These are phyloP conservation scores for Circinella minor DNA, from an alignment of 371 early-diverging fungal genomes.

Conservation along the genomic window DNA sequence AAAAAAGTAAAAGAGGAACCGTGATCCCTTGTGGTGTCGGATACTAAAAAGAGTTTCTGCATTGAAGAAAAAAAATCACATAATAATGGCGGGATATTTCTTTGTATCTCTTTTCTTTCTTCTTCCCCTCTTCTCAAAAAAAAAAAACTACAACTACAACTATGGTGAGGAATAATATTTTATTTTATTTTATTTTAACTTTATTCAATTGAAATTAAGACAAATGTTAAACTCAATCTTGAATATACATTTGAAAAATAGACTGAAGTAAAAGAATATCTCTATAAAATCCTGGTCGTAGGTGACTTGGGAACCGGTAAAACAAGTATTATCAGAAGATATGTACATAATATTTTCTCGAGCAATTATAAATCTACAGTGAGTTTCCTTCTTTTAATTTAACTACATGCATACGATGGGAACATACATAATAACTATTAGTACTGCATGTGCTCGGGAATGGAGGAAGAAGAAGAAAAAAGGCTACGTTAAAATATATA, in stretches of 20 bases:
- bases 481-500: no score
- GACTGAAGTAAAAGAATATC: conserved; percentile 47
- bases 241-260: background rate
- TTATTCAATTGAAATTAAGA: background rate
- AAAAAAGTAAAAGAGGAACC: background rate
- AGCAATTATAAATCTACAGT: conserved; percentile 76
- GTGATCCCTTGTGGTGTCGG: background rate
- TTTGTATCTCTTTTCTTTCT: conserved; percentile 7
- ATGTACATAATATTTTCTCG: conserved; percentile 76
- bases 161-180: background rate
- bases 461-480: no score
- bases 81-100: background rate
- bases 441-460: no score
- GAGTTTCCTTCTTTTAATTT: conserved; percentile 5
- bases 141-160: background rate
- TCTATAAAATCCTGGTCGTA: conserved; percentile 79
- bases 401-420: no score
- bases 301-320: conserved; percentile 85
- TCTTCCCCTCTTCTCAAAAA: background rate
- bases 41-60: background rate
- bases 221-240: no score
- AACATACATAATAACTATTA: no score
- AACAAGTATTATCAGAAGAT: conserved; percentile 69
- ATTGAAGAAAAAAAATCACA: no score
- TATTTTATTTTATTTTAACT: background rate